Conservation (phyloP, 2,329 filamentous ascomycete species). For the Seiridium cupressi region DNA sequence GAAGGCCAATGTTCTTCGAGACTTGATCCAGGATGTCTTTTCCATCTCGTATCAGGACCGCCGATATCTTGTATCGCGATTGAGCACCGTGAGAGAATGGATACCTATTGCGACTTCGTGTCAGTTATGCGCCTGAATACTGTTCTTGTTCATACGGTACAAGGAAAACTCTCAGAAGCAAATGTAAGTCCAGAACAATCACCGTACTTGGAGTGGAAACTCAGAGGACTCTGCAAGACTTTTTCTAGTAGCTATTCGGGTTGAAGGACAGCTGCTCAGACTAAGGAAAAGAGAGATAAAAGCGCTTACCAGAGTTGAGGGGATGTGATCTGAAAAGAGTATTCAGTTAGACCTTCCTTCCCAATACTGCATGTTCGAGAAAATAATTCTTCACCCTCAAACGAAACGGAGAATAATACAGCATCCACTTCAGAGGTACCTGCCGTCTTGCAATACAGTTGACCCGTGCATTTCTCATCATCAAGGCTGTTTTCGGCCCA, state of each 20-base stretch:
- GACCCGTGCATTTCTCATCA: conserved; percentile 37
- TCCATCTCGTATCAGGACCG: conserved; percentile 24
- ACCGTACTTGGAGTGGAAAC: too few relatives aligned
- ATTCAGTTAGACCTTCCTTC: conserved; percentile 3
- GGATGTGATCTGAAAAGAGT: conserved; percentile 34
- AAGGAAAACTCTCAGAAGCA: too few relatives aligned
- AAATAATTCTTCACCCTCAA: conserved; percentile 12
- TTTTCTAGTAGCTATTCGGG: too few relatives aligned
- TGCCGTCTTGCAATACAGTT: conserved; percentile 34
- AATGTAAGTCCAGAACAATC: too few relatives aligned
- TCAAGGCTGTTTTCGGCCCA: conserved; percentile 37
- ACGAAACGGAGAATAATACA: too few relatives aligned
- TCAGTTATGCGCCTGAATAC: neutral
- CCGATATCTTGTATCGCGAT: conserved; percentile 50
- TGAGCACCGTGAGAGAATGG: conserved; percentile 29
- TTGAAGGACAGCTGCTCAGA: too few relatives aligned
- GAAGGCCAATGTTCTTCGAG: conserved; percentile 54
- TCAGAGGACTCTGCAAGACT: too few relatives aligned
- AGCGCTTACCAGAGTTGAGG: conserved; percentile 40
- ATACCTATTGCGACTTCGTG: conserved; percentile 10
- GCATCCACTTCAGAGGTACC: conserved; percentile 22
- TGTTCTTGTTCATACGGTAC: too few relatives aligned
- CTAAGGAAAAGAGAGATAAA: too few relatives aligned
- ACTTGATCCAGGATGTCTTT: conserved; percentile 32
- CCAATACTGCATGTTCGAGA: conserved; percentile 16